Evolutionary conservation across 805 yeast genomes (phyloP).

Genomic region (Wickerhamomyces silvicola): DNA sequence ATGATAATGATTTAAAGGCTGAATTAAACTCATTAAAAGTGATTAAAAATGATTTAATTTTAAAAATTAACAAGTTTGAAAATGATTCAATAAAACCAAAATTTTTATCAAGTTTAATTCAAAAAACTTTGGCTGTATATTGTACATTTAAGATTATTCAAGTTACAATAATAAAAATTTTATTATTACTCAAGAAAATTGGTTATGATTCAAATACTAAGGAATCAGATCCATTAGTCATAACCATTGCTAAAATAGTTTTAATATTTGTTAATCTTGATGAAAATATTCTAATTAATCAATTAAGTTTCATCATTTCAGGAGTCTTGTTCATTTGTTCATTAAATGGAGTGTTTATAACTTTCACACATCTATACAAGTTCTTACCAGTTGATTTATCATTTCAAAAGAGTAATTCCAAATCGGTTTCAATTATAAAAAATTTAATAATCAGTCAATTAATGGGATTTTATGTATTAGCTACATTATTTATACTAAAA

Average conservation of each 20-base stretch:
- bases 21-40: conserved; percentile 17
- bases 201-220: conserved; percentile 14
- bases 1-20: conserved; percentile 5
- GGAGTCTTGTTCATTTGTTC: conserved; percentile 56
- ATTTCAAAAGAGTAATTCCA: conserved; percentile 10
- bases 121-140: conserved; percentile 23
- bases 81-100: conserved; percentile 2
- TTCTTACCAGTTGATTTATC: conserved; percentile 31
- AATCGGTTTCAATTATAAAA: conserved; percentile 31
- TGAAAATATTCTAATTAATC: conserved; percentile 29
- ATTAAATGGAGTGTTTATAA: conserved; percentile 55
- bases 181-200: conserved; percentile 16
- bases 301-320: conserved; percentile 43
- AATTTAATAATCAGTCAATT: conserved; percentile 32
- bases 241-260: conserved; percentile 28
- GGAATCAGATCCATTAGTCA: conserved; percentile 32
- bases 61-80: conserved; percentile 14
- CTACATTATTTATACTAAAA: conserved; percentile 32
- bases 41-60: conserved; percentile 19
- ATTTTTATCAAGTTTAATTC: not conserved
- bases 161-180: conserved; percentile 25
- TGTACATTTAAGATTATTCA: conserved; percentile 30
- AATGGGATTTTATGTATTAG: conserved; percentile 32
- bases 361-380: conserved; percentile 47
- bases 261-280: conserved; percentile 28